Base-by-base conservation (phyloP, 2,329 filamentous ascomycete species). In the Blumeriella jaapii region DNA sequence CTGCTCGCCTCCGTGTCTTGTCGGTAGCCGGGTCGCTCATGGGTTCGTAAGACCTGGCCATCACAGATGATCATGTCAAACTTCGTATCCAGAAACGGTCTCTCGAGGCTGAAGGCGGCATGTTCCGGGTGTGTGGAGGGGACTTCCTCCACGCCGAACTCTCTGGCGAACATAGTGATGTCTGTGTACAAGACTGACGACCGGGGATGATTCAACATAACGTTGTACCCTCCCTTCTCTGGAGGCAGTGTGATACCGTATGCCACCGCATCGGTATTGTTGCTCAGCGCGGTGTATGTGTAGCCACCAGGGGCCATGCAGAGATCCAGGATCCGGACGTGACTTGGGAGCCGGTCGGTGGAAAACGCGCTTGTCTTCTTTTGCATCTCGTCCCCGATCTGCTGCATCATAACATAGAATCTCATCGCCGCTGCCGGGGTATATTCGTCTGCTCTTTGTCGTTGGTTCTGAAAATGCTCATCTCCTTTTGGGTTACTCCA, bases 401-500 rank as follows among this genome's bases (percentile, higher is more conserved):
- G 27, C 29, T 49, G 44, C 62, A 67, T 69, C 48, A 66, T 49
- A 0, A 36, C 25, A 44, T 57, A 65, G 41, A 67, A 63, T 34
- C 35, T 45, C 0, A 7, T 17, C 3, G 39, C 40, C 7, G 14
- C 35, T 6, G 51, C 42, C 2, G 35, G 31, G 16, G 38, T 37
- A 2, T 50, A 26, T 0, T 54, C 47, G 41, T 66, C 62, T 7
- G 62, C 54, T 5, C 34, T 40, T 3, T 47, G 15, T 27, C 60
- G 57, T 44, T 63, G 61, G 3, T 50, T 52, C 31, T 54, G 18
- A 46, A 69, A 70, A 42, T 56, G 57, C 0, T 20, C 27, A 20
- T 70, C 63, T 2, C 60, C 65, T 17, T 51, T 41, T 0, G 55
- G 41, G 35, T 57, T 66, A 0, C 56, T 39, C 66, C 64, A 69